Percentiles rank a stretch among this genome's conserved stretches.
Evolutionary conservation across 768 basidiomycete species (phyloP).

Genomic region (Tephrocybe sp.): DNA sequence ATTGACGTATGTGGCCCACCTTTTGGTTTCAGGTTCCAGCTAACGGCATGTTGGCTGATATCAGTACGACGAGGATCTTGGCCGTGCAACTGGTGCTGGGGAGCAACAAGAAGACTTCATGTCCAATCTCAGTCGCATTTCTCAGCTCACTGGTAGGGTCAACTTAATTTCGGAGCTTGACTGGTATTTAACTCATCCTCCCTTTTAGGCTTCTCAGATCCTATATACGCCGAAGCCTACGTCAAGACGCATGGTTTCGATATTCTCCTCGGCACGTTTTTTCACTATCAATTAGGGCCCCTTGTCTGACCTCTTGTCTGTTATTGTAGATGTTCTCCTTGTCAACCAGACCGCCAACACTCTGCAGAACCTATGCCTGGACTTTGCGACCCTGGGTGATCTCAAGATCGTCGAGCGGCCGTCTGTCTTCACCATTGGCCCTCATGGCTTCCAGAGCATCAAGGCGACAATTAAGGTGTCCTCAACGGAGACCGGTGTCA

Average conservation of each 20-base stretch:
- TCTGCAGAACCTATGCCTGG: conserved; percentile 93
- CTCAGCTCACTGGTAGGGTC: conserved; percentile 81
- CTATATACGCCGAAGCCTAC: conserved; percentile 96
- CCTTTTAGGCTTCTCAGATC: conserved; percentile 86
- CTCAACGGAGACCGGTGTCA: conserved; percentile 97
- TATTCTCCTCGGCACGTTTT: conserved; percentile 75
- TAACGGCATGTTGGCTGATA: conserved; percentile 5
- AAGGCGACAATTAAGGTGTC: conserved; percentile 99
- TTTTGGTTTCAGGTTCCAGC: background rate
- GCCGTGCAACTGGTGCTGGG: conserved; percentile 81
- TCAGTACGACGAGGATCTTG: conserved; percentile 88
- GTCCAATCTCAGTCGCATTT: conserved; percentile 90
- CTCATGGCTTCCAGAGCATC: conserved; percentile 97
- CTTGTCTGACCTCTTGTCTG: background rate
- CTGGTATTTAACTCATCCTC: background rate
- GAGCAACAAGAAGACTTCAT: conserved; percentile 92
- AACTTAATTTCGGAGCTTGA: background rate
- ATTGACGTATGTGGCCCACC: conserved; percentile 53
- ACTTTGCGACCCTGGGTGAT: conserved; percentile 97
- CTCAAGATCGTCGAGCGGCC: conserved; percentile 98
- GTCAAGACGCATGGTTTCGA: conserved; percentile 99
- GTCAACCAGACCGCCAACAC: conserved; percentile 97
- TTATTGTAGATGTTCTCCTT: conserved; percentile 76
- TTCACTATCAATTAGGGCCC: background rate
- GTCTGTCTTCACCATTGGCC: conserved; percentile 87